A percentile compares a stretch with the other conserved stretches of the same genome.
Conservation (phyloP, 2,329 filamentous ascomycete species). For the Curvularia sp. region DNA sequence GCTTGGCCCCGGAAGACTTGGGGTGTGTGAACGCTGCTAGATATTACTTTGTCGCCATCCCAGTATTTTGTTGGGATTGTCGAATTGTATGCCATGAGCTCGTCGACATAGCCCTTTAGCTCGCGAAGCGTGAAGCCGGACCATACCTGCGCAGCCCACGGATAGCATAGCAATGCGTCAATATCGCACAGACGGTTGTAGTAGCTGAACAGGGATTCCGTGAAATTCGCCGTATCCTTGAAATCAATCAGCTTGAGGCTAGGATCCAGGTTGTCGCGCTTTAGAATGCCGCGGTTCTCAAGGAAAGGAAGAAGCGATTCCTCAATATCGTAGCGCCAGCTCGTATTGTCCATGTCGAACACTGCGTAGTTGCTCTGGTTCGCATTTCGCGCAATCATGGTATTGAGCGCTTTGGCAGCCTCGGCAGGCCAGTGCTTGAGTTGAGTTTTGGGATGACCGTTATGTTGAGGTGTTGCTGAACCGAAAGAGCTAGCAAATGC, state of each 20-base stretch:
- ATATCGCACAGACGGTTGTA: conserved; percentile 42
- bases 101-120: conserved; percentile 40
- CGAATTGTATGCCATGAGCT: conserved; percentile 39
- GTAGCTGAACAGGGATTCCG: conserved; percentile 43
- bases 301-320: conserved; percentile 42
- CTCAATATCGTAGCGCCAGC: conserved; percentile 41
- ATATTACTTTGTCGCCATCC: conserved; percentile 35
- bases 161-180: conserved; percentile 42
- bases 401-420: conserved; percentile 35
- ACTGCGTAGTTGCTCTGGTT: conserved; percentile 44
- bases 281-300: conserved; percentile 43
- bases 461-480: conserved; percentile 27
- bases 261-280: conserved; percentile 39
- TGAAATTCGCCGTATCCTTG: conserved; percentile 44
- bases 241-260: conserved; percentile 41
- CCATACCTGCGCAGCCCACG: conserved; percentile 42
- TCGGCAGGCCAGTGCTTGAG: conserved; percentile 39
- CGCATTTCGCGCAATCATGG: conserved; percentile 41
- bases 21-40: conserved; percentile 31
- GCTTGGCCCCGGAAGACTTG: conserved; percentile 37
- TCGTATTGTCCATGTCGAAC: conserved; percentile 46
- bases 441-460: conserved; percentile 25
- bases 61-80: conserved; percentile 37
- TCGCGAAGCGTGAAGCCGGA: conserved; percentile 37
- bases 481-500: conserved; percentile 14